phyloP scores from a whole-genome alignment of 331 rosid genomes.

The Saraca asoca region DNA sequence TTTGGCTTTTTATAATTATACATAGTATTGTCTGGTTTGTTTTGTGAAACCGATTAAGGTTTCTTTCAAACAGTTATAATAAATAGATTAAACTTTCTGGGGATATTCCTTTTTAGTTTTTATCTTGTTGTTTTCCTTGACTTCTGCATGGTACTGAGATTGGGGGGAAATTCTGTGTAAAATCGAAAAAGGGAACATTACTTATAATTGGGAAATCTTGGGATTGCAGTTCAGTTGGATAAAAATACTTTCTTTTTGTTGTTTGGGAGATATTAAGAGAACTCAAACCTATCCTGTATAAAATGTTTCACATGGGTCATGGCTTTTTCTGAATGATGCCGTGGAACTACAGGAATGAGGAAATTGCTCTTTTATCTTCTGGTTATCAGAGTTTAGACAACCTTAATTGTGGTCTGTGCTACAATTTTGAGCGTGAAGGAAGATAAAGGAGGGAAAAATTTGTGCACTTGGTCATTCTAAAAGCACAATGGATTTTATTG shows the following conservation, averaged over 20 bases:
- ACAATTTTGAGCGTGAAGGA: slow-evolving; percentile 28
- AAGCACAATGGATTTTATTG: slow-evolving; percentile 19
- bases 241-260: not conserved
- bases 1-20: slow-evolving; percentile 26
- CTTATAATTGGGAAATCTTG: slow-evolving; percentile 27
- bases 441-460: slow-evolving; percentile 14
- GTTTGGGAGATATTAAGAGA: slow-evolving; percentile 24
- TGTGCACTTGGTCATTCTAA: slow-evolving; percentile 28
- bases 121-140: slow-evolving; percentile 19
- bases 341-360: slow-evolving; percentile 21
- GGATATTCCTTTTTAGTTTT: slow-evolving; percentile 12
- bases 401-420: slow-evolving; percentile 28
- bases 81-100: slow-evolving; percentile 19
- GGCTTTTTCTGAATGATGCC: slow-evolving; percentile 27
- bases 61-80: slow-evolving; percentile 29
- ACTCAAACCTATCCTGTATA: slow-evolving; percentile 9
- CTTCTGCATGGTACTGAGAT: slow-evolving; percentile 35
- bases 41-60: slow-evolving; percentile 40
- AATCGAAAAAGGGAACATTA: slow-evolving; percentile 25
- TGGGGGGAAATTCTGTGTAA: slow-evolving; percentile 26
- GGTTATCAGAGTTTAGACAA: slow-evolving; percentile 26
- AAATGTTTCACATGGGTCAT: too few relatives aligned
- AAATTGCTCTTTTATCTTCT: slow-evolving; percentile 31
- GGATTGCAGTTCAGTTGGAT: slow-evolving; percentile 28
- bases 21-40: slow-evolving; percentile 41